Conservation (phyloP, 768 basidiomycete genomes). For the Panellus pusillus region DNA sequence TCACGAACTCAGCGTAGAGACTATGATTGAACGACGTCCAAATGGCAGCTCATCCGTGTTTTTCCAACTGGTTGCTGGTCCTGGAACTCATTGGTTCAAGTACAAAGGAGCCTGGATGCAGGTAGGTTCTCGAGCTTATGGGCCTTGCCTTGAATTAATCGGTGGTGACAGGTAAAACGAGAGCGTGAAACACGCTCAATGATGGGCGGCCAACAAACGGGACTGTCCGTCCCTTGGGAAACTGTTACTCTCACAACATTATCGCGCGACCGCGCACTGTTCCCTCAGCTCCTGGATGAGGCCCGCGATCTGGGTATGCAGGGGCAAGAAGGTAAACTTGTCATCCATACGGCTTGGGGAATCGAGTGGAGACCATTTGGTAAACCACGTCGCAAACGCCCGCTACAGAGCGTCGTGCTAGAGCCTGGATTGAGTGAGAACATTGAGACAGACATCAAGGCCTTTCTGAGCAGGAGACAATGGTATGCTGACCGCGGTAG, state of each 20-base stretch:
- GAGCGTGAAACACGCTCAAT: slow-evolving; percentile 93
- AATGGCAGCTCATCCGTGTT: slow-evolving; percentile 89
- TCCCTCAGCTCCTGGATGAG: slow-evolving; percentile 78
- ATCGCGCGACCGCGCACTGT: slow-evolving; percentile 80
- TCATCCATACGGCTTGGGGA: slow-evolving; percentile 96
- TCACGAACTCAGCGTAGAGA: slow-evolving; percentile 95
- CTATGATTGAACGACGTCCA: slow-evolving; percentile 81
- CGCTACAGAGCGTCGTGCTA: slow-evolving; percentile 87
- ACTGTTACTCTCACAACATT: slow-evolving; percentile 93
- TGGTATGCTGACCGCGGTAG: slow-evolving; percentile 97
- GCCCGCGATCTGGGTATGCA: slow-evolving; percentile 87
- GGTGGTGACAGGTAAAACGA: slow-evolving; percentile 71
- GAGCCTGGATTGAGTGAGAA: slow-evolving; percentile 79
- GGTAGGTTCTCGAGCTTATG: slow-evolving; percentile 42
- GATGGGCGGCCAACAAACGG: slow-evolving; percentile 62
- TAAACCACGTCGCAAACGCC: slow-evolving; percentile 82
- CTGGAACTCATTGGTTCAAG: slow-evolving; percentile 90
- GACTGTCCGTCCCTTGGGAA: slow-evolving; percentile 78
- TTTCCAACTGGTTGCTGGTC: slow-evolving; percentile 95
- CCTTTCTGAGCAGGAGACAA: slow-evolving; percentile 78
- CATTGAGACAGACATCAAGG: slow-evolving; percentile 77
- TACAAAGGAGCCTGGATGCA: slow-evolving; percentile 96
- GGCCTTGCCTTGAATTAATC: slow-evolving; percentile 9
- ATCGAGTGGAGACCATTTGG: slow-evolving; percentile 97
- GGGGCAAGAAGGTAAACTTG: slow-evolving; percentile 89